Base-by-base conservation (phyloP, 495 filamentous ascomycete genomes). In the Podospora anserina region DNA sequence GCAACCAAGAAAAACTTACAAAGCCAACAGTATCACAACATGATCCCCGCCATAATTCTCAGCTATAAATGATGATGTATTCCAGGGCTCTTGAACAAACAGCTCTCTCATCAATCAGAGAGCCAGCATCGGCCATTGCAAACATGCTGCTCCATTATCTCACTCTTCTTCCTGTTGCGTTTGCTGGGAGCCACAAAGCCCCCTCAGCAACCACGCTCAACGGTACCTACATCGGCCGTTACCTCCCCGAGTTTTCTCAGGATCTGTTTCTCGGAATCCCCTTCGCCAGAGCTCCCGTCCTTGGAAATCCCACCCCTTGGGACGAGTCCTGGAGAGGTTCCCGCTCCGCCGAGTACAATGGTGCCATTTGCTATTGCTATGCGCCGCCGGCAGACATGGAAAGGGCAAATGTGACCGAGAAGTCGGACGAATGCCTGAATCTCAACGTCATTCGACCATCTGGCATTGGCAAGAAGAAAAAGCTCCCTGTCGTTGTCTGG, bases 251-350 rank as follows among this genome's bases (percentile, higher is more conserved):
- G n/a, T 58, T 58, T 18, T 20, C n/a, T 9, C 56, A 58, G 20
- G 80, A 83, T 18, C 74, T 80, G 58, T 83, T 78, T 68, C 71
- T 73, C 9, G 79, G 78, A 63, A 80, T 83, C 64, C 75, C 73
- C 66, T 83, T 79, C 62, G 81, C 78, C 11, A 62, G 78, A 55
- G 77, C 77, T 34, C 78, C 81, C 3, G 75, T 78, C 1, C 82
- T 83, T 63, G 71, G 76, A 9, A 71, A 77, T 11, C 81, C 81
- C 0, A 66, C 74, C 0, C 74, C 77, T 16, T 71, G 71, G 20
- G 74, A 78, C 70, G 80, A 79, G 13, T 75, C 75, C 0, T 23
- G 20, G 3, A 62, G 76, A 0, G 78, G 81, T 1, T 74, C 78
- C 7, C 78, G 75, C 61, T 83, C 80, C 63, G 79, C 79, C 0